phyloP scores from a whole-genome alignment of 2,329 filamentous ascomycete species.

The Pyricularia sp. region DNA sequence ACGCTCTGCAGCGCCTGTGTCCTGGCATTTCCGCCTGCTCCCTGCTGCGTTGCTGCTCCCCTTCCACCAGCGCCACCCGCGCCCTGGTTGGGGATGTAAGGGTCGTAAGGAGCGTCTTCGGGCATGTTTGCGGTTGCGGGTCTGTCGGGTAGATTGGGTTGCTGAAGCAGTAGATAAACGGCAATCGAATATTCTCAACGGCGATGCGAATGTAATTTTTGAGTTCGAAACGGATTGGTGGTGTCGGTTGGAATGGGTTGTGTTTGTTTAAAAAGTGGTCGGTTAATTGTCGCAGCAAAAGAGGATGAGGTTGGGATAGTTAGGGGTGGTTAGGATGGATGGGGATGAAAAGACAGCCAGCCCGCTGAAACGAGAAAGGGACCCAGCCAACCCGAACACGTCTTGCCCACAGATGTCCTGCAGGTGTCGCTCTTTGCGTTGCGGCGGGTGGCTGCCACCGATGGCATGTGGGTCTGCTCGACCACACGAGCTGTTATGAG shows the following conservation, averaged over 20 bases:
- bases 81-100: conserved; percentile 72
- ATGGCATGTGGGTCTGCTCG: neutral
- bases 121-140: conserved; percentile 33
- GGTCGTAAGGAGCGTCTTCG: conserved; percentile 66
- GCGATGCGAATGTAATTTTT: neutral
- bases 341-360: neutral
- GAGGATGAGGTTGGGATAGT: neutral
- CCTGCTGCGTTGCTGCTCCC: conserved; percentile 27
- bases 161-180: neutral
- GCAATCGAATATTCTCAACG: neutral
- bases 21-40: conserved; percentile 33
- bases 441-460: neutral
- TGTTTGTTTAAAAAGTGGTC: neutral
- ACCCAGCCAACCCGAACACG: conserved; percentile 1
- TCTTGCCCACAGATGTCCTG: neutral
- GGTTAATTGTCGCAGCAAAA: neutral
- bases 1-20: conserved; percentile 72
- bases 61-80: conserved; percentile 17
- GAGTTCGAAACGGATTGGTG: neutral
- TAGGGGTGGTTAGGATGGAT: neutral
- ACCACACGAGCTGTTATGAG: neutral
- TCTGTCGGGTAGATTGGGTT: neutral
- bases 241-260: neutral
- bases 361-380: neutral
- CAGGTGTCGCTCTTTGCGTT: neutral